phyloP scores from a whole-genome alignment of 768 basidiomycete genomes.

The Chalciporus chontae region DNA sequence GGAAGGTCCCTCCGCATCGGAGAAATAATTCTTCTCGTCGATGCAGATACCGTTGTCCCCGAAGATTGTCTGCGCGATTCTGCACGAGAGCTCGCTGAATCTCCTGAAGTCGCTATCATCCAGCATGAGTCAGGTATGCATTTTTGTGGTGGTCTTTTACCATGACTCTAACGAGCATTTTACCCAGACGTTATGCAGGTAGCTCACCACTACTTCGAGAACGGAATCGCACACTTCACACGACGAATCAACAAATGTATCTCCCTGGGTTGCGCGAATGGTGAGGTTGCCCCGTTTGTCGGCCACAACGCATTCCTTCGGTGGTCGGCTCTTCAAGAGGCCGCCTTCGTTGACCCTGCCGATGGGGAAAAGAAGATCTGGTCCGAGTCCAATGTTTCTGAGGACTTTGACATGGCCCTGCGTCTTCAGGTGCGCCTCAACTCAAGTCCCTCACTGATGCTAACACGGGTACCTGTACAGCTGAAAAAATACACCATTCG shows the following conservation, averaged over 20 bases:
- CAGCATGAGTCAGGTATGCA: slow-evolving; percentile 84
- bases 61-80: slow-evolving; percentile 92
- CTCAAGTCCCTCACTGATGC: slow-evolving; percentile 76
- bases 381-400: slow-evolving; percentile 65
- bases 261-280: slow-evolving; percentile 74
- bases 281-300: slow-evolving; percentile 75
- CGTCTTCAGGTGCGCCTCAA: slow-evolving; percentile 43
- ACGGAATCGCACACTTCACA: slow-evolving; percentile 87
- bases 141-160: slow-evolving; percentile 37
- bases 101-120: slow-evolving; percentile 67
- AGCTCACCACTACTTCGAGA: slow-evolving; percentile 87
- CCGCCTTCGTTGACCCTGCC: slow-evolving; percentile 58
- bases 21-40: slow-evolving; percentile 77
- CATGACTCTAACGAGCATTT: neutral
- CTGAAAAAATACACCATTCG: slow-evolving; percentile 30
- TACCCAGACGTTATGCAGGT: slow-evolving; percentile 82
- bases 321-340: slow-evolving; percentile 88
- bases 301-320: slow-evolving; percentile 89
- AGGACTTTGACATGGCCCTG: slow-evolving; percentile 69
- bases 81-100: slow-evolving; percentile 73
- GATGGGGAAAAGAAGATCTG: slow-evolving; percentile 66
- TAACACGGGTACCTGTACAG: slow-evolving; percentile 13
- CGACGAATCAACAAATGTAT: slow-evolving; percentile 83
- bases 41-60: slow-evolving; percentile 86
- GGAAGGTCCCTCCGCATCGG: slow-evolving; percentile 73